Evolutionary conservation across 306 rosid genomes (phyloP), one percentile per base, ranked within the genome.

Genomic region (Vigna reflexopilosa): DNA sequence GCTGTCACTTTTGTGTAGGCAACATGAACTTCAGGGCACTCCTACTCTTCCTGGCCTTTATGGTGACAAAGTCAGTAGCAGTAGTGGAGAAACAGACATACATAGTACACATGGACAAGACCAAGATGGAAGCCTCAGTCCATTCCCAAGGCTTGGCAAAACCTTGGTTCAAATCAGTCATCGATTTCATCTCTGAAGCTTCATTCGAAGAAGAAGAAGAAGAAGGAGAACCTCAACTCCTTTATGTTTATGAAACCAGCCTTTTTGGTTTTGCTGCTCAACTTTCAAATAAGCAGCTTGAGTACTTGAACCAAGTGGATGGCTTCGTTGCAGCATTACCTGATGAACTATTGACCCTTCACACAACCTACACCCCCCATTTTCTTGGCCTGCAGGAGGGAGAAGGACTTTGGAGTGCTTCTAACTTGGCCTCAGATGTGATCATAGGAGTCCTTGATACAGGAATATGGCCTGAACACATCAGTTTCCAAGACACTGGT

Each of bases 401-500:
- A 10, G 66, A 1, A 56, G 92, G 95, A 38, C 90, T 90, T 30
- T 90, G 90, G 92, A 71, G 77, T 73, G 77, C 85, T 48, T 17
- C 88, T 7, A 83, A 71, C 80, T 81, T 86, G 63, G 87, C 89
- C 58, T 81, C 86, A 8, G 90, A 90, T 67, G 88, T 88, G 51
- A 88, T 90, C 40, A 67, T 90, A 38, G 92, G 92, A 9, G 36
- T 88, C 20, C 84, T 90, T 15, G 94, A 90, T 32, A 78, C 94
- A 0, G 92, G 92, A 50, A 81, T 90, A 56, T 90, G 94, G 94
- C 94, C 94, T 3, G 92, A 90, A 62, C 92, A 90, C 17, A 40
- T 85, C 10, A 90, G 94, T 78, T 90, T 90, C 61, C 77, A 49
- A 26, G 92, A 88, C 76, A 15, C 82, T 5, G 86, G 84, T 51